Conservation (phyloP, 345 rosid genomes). For the Acer campestre region DNA sequence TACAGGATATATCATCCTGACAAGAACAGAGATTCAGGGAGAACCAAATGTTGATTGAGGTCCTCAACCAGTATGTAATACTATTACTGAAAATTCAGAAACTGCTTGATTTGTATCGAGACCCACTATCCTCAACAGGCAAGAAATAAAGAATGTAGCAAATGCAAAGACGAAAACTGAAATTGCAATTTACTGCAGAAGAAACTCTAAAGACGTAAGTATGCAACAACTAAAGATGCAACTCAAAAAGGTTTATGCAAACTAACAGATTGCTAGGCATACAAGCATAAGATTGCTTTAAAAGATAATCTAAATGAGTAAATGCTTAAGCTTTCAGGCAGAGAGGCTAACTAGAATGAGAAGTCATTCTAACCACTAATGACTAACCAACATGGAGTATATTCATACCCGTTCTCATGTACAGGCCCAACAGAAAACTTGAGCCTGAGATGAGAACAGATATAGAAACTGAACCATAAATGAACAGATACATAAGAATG, state of each 20-base stretch:
- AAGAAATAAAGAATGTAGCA: neutral
- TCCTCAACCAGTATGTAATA: slow-evolving; percentile 3
- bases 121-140: neutral
- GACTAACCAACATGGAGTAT: neutral
- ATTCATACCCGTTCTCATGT: neutral
- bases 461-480: neutral
- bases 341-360: neutral
- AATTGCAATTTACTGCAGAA: neutral
- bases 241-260: neutral
- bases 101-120: neutral
- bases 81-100: neutral
- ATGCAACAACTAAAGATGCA: neutral
- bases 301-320: neutral
- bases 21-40: slow-evolving; percentile 3
- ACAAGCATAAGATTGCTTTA: neutral
- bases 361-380: neutral
- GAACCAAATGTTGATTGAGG: neutral
- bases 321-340: slow-evolving; percentile 5
- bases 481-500: neutral
- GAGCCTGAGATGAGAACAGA: neutral
- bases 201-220: neutral
- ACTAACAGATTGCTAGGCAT: neutral
- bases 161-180: neutral
- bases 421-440: neutral
- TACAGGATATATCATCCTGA: neutral